Evolutionary conservation across 352 stramenopile genomes (phyloP).

Genomic region (Pythium angustatum): DNA sequence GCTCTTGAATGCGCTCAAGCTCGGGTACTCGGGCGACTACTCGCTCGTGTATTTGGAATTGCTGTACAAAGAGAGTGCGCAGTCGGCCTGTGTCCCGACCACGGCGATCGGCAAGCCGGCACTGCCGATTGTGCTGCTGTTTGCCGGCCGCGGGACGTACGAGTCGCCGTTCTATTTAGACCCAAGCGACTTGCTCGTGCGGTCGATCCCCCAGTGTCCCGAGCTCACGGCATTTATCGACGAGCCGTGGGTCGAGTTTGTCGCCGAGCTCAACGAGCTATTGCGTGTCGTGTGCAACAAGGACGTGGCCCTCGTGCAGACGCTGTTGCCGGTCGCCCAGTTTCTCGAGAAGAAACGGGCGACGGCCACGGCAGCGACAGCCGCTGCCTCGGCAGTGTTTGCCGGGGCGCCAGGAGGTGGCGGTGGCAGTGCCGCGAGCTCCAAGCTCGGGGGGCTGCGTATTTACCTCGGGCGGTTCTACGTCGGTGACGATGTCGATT

Average conservation of each 20-base stretch:
- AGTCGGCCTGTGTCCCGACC: slow-evolving; percentile 69
- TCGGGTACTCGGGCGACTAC: slow-evolving; percentile 79
- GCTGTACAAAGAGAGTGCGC: slow-evolving; percentile 70
- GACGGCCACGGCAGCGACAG: slow-evolving; percentile 33
- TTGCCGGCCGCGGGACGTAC: slow-evolving; percentile 79
- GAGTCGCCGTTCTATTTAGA: slow-evolving; percentile 80
- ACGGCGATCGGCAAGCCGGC: slow-evolving; percentile 74
- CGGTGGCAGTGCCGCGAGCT: too few relatives aligned
- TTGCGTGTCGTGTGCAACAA: slow-evolving; percentile 70
- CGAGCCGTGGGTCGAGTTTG: slow-evolving; percentile 83
- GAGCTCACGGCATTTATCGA: slow-evolving; percentile 86
- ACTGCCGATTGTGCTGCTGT: slow-evolving; percentile 71
- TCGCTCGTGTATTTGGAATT: slow-evolving; percentile 81
- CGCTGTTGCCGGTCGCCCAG: slow-evolving; percentile 58
- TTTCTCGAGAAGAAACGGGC: slow-evolving; percentile 65
- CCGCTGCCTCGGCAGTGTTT: background rate
- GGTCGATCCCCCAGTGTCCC: slow-evolving; percentile 74
- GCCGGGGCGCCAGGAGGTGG: too few relatives aligned
- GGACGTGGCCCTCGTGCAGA: slow-evolving; percentile 50
- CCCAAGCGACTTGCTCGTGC: slow-evolving; percentile 77
- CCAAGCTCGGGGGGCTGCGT: slow-evolving; percentile 57
- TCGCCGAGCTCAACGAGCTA: slow-evolving; percentile 77
- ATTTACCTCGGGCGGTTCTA: slow-evolving; percentile 81
- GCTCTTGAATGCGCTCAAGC: slow-evolving; percentile 74
- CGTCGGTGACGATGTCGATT: slow-evolving; percentile 60